Percentiles rank a stretch among this genome's conserved stretches.
These are phyloP conservation scores for Ascocoryne sarcoides DNA, from an alignment of 2,329 filamentous ascomycete genomes.

Conservation along the genomic window DNA sequence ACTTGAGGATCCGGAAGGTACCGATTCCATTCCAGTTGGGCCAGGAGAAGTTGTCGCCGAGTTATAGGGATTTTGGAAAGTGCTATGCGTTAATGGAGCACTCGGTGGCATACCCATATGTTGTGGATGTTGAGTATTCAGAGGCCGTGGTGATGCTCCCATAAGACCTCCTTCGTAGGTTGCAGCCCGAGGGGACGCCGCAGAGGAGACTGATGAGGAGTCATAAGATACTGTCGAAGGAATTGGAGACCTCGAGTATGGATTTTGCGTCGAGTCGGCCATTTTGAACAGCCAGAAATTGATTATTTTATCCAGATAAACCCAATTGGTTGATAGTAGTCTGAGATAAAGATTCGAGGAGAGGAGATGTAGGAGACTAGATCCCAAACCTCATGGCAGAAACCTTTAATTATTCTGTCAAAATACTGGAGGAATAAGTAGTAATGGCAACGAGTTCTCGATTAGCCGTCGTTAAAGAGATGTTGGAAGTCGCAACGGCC, in stretches of 20 bases:
- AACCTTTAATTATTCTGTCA: background rate
- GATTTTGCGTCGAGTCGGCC: slow-evolving; percentile 47
- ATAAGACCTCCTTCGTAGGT: slow-evolving; percentile 46
- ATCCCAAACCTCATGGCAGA: slow-evolving; percentile 18
- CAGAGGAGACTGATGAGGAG: slow-evolving; percentile 54
- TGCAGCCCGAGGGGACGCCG: slow-evolving; percentile 48
- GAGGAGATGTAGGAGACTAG: slow-evolving; percentile 8
- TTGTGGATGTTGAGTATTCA: slow-evolving; percentile 41
- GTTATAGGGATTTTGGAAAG: slow-evolving; percentile 24
- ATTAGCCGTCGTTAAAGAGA: background rate
- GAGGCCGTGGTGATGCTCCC: slow-evolving; percentile 42
- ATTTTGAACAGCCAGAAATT: slow-evolving; percentile 30
- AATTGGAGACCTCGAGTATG: slow-evolving; percentile 53
- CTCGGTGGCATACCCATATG: slow-evolving; percentile 45
- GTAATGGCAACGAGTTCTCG: background rate
- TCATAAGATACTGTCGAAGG: slow-evolving; percentile 53
- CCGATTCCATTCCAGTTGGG: slow-evolving; percentile 46
- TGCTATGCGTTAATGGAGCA: slow-evolving; percentile 30
- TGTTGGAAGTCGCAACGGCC: slow-evolving; percentile 4
- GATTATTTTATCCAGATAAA: slow-evolving; percentile 16
- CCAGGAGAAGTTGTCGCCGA: slow-evolving; percentile 23
- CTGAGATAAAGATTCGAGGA: slow-evolving; percentile 12
- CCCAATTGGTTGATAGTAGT: slow-evolving; percentile 8
- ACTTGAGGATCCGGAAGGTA: slow-evolving; percentile 47
- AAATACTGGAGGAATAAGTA: background rate